Percentiles rank a stretch among this genome's conserved stretches.
phyloP scores from a whole-genome alignment of 371 early-diverging fungal species.

The Actinomortierella wolfii region DNA sequence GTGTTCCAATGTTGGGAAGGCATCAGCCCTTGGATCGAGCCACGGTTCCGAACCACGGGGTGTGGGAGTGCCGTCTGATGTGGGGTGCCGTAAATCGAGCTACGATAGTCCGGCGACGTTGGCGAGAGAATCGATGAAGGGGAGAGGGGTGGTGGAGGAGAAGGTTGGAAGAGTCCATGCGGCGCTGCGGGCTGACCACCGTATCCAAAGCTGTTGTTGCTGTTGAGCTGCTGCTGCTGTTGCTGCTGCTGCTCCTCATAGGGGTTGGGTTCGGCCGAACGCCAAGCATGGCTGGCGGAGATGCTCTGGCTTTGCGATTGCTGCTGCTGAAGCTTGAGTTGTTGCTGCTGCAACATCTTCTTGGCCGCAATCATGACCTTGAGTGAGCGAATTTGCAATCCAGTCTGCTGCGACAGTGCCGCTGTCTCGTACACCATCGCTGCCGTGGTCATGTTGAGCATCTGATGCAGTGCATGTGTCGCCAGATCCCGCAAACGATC shows the following conservation, averaged over 20 bases:
- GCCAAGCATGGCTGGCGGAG: slow-evolving; percentile 46
- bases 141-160: slow-evolving; percentile 31
- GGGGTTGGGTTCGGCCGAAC: slow-evolving; percentile 26
- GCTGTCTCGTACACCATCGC: slow-evolving; percentile 72
- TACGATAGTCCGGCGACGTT: slow-evolving; percentile 26
- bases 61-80: slow-evolving; percentile 30
- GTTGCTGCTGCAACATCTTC: slow-evolving; percentile 63
- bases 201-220: not conserved
- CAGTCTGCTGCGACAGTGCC: slow-evolving; percentile 59
- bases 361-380: slow-evolving; percentile 66
- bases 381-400: slow-evolving; percentile 67
- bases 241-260: slow-evolving; percentile 29
- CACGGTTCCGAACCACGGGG: slow-evolving; percentile 40
- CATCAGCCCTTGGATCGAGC: slow-evolving; percentile 23
- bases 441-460: slow-evolving; percentile 67
- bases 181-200: no score
- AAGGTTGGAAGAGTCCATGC: slow-evolving; percentile 29
- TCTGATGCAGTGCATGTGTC: slow-evolving; percentile 71
- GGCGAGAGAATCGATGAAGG: slow-evolving; percentile 19
- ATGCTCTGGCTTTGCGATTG: slow-evolving; percentile 40
- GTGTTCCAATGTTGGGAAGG: slow-evolving; percentile 32
- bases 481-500: slow-evolving; percentile 61
- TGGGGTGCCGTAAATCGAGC: slow-evolving; percentile 24
- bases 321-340: slow-evolving; percentile 50
- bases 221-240: slow-evolving; percentile 32